Conservation (phyloP, 1,284 basidiomycete genomes). For the Wallemia hederae region DNA sequence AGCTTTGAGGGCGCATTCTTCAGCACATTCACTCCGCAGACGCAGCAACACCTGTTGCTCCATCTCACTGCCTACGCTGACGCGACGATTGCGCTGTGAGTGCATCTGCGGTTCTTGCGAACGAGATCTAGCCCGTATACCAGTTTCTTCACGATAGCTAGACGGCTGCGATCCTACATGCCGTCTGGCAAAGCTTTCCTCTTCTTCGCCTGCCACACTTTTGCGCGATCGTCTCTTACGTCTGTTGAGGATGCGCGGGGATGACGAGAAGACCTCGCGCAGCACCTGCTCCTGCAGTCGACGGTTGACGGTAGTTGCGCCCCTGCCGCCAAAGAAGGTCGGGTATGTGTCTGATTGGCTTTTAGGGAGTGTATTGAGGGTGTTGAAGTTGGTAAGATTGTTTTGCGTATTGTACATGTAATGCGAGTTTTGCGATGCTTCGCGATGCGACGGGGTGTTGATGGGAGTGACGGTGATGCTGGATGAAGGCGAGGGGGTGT, state of each 20-base stretch:
- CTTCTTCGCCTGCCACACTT: too few species aligned
- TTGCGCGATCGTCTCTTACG: conserved; percentile 3
- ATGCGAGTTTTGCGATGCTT: background rate
- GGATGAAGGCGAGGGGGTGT: background rate
- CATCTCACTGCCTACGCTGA: background rate
- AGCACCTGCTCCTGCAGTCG: conserved; percentile 80
- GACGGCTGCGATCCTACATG: background rate
- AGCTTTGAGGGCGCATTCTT: background rate
- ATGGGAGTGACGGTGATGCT: background rate
- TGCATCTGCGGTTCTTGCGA: background rate
- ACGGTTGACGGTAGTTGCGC: conserved; percentile 70
- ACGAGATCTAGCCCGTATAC: background rate
- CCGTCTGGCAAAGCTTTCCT: background rate
- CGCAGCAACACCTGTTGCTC: background rate
- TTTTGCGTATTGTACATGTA: too few species aligned
- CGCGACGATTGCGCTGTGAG: background rate
- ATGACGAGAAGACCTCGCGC: conserved; percentile 32
- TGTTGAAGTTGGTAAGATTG: too few species aligned
- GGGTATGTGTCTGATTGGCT: background rate
- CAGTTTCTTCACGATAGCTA: background rate
- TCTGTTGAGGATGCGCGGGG: conserved; percentile 6
- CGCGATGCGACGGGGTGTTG: background rate
- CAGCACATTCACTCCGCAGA: background rate
- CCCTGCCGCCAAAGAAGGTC: conserved; percentile 47
- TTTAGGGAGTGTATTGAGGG: background rate